These are phyloP conservation scores for Boletales sp. DNA, from an alignment of 768 basidiomycete genomes.

Conservation along the genomic window DNA sequence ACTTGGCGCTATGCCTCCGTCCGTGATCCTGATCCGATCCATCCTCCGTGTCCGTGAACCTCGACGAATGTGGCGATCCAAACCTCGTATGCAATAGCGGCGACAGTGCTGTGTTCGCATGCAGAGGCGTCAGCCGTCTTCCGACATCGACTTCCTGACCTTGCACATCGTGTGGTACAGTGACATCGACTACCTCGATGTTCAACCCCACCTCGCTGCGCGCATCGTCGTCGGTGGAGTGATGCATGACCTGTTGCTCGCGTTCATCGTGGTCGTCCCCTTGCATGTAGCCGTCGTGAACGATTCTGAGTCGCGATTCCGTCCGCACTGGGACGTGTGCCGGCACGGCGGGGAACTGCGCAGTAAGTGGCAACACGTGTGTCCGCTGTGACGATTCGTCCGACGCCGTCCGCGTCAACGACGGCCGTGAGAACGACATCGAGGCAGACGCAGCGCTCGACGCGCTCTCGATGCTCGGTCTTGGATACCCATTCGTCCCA, in stretches of 20 bases:
- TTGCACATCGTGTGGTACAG: slow-evolving; percentile 7
- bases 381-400: slow-evolving; percentile 20
- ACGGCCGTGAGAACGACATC: slow-evolving; percentile 16
- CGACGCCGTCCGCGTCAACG: slow-evolving; percentile 20
- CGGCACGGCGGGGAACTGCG: slow-evolving; percentile 32
- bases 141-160: slow-evolving; percentile 7
- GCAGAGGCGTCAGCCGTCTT: slow-evolving; percentile 1
- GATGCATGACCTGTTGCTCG: slow-evolving; percentile 18
- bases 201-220: neutral
- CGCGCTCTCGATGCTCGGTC: slow-evolving; percentile 27
- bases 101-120: slow-evolving; percentile 19
- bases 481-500: slow-evolving; percentile 9
- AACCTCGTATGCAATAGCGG: slow-evolving; percentile 42
- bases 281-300: slow-evolving; percentile 23
- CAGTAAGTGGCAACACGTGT: slow-evolving; percentile 18
- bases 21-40: slow-evolving; percentile 22
- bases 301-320: slow-evolving; percentile 29
- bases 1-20: slow-evolving; percentile 15
- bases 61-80: slow-evolving; percentile 35
- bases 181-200: slow-evolving; percentile 13
- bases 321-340: slow-evolving; percentile 28
- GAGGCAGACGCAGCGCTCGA: slow-evolving; percentile 15
- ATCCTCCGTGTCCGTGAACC: slow-evolving; percentile 28
- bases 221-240: slow-evolving; percentile 11
- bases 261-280: slow-evolving; percentile 17